These are phyloP conservation scores for Russula earlei DNA, from an alignment of 768 basidiomycete species.

Conservation along the genomic window DNA sequence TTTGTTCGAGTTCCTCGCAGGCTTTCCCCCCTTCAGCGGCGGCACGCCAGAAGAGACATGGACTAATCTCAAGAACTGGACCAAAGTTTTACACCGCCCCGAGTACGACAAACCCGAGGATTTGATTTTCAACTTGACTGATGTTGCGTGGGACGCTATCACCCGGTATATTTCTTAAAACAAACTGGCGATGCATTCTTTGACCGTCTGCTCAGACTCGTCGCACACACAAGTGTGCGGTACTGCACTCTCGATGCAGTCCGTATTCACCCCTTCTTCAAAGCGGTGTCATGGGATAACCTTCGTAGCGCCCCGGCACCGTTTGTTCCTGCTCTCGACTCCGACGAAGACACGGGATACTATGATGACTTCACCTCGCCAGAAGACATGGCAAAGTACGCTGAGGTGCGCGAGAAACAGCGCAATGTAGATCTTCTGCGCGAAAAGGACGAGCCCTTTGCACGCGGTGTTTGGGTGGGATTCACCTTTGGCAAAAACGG, in stretches of 20 bases:
- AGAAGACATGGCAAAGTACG: conserved; percentile 98
- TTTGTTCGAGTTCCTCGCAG: conserved; percentile 91
- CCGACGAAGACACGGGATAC: conserved; percentile 91
- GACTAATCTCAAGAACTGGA: conserved; percentile 99
- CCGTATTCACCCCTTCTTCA: conserved; percentile 76
- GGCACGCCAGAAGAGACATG: conserved; percentile 95
- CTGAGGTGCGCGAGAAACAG: conserved; percentile 97
- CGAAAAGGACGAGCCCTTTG: conserved; percentile 71
- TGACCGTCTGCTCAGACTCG: conserved; percentile 44
- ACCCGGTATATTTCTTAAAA: conserved; percentile 46
- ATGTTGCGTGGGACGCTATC: conserved; percentile 90
- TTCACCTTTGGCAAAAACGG: conserved; percentile 90
- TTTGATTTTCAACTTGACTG: conserved; percentile 89
- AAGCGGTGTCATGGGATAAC: conserved; percentile 62
- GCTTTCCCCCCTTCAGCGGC: conserved; percentile 97
- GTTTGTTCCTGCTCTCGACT: conserved; percentile 90
- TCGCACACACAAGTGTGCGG: conserved; percentile 77
- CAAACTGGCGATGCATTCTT: background rate
- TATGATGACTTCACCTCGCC: conserved; percentile 83
- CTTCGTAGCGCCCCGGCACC: conserved; percentile 73
- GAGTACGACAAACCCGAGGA: conserved; percentile 96
- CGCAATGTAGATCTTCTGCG: conserved; percentile 83
- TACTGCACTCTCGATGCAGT: conserved; percentile 68
- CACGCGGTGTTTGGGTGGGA: conserved; percentile 81
- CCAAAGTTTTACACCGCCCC: conserved; percentile 80